These are phyloP conservation scores for Metschnikowia santaceciliae DNA, from an alignment of 805 yeast genomes.

Conservation along the genomic window DNA sequence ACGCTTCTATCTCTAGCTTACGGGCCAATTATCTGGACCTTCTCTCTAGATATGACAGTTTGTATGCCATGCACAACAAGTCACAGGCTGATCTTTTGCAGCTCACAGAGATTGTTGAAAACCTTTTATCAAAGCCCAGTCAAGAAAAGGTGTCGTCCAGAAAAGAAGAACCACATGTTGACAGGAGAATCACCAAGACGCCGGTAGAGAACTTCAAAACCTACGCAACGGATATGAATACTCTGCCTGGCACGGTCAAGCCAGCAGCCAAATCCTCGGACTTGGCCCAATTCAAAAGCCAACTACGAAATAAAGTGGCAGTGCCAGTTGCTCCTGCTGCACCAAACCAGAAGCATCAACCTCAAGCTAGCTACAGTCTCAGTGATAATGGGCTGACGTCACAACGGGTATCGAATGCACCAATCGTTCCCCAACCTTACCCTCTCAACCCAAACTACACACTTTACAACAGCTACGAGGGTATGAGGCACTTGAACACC, in stretches of 20 bases:
- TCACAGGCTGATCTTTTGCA: constrained; percentile 52
- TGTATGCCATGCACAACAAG: constrained; percentile 45
- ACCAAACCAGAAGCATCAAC: not conserved
- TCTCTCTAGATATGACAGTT: constrained; percentile 44
- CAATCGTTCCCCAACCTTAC: constrained; percentile 33
- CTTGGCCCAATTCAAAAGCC: constrained; percentile 11
- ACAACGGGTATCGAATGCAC: constrained; percentile 14
- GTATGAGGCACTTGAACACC: not conserved
- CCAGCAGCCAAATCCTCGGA: constrained; percentile 5
- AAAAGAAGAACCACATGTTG: constrained; percentile 7
- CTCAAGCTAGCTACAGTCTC: constrained; percentile 10
- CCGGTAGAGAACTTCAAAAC: constrained; percentile 10
- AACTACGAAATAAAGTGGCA: constrained; percentile 7
- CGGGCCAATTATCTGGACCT: constrained; percentile 42
- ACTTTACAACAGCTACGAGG: constrained; percentile 23
- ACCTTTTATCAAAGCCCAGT: constrained; percentile 6
- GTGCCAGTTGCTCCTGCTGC: not conserved
- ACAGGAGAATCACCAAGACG: constrained; percentile 9
- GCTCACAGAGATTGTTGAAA: constrained; percentile 45
- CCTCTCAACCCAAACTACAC: constrained; percentile 35
- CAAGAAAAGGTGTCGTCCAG: not conserved
- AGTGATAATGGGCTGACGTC: constrained; percentile 10
- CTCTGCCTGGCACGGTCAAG: constrained; percentile 15
- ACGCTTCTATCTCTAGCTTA: constrained; percentile 33
- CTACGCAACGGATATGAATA: constrained; percentile 8